phyloP scores from a whole-genome alignment of 441 rosid species.

The Adansonia grandidieri region DNA sequence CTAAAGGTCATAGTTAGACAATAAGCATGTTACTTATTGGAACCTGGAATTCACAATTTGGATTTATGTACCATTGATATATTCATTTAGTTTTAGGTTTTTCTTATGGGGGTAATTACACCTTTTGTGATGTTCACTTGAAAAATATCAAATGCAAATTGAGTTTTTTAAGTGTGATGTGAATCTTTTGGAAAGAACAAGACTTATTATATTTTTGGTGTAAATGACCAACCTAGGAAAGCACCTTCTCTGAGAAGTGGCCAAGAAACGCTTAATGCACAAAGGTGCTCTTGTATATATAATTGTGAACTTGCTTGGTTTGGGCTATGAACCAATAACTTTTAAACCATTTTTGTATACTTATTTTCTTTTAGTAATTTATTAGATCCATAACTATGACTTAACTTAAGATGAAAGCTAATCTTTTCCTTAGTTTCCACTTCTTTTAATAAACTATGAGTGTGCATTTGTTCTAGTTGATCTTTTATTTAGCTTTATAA shows the following conservation, averaged over 20 bases:
- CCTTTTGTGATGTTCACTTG: not conserved
- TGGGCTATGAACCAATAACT: not conserved
- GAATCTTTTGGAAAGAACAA: not conserved
- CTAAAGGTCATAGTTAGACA: not conserved
- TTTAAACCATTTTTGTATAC: not conserved
- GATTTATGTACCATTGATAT: not conserved
- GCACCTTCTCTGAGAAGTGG: not conserved
- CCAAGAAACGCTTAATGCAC: slow-evolving; percentile 8
- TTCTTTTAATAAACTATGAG: not conserved
- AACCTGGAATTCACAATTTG: slow-evolving; percentile 6
- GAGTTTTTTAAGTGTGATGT: not conserved
- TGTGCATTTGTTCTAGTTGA: not conserved
- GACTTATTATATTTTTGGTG: not conserved
- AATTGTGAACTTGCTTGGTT: slow-evolving; percentile 1
- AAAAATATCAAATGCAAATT: not conserved
- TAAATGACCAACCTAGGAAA: slow-evolving; percentile 10
- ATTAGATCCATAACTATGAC: not conserved
- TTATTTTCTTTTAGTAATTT: not conserved
- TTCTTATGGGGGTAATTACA: not conserved
- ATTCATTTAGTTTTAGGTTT: not conserved
- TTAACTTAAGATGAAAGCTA: not conserved
- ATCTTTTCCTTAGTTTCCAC: not conserved
- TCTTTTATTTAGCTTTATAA: slow-evolving; percentile 63
- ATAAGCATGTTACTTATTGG: not conserved
- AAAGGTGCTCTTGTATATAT: not conserved